These are phyloP conservation scores for Glycine soja DNA, from an alignment of 306 rosid species.

Conservation along the genomic window DNA sequence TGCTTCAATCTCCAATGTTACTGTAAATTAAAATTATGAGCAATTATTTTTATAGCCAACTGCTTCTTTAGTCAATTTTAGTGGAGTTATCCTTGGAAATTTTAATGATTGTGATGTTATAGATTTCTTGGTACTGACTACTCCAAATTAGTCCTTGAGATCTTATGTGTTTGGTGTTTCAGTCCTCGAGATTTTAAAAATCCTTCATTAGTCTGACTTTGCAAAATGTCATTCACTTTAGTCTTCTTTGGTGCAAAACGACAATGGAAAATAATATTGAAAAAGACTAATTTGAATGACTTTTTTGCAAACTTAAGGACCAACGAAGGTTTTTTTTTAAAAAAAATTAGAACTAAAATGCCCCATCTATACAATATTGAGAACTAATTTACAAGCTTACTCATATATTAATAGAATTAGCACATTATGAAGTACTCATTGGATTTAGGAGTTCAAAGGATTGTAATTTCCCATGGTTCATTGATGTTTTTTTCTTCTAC, in stretches of 20 bases:
- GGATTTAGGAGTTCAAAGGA: conserved; percentile 41
- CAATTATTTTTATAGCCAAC: conserved; percentile 8
- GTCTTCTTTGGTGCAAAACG: neutral
- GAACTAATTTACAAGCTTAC: neutral
- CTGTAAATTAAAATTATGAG: conserved; percentile 32
- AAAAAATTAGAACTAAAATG: neutral
- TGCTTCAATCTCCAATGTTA: conserved; percentile 20
- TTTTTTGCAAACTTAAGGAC: neutral
- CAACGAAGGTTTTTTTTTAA: neutral
- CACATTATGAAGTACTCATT: conserved; percentile 10
- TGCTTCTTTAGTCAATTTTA: conserved; percentile 18
- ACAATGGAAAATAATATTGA: neutral
- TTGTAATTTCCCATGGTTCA: conserved; percentile 26
- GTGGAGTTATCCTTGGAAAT: conserved; percentile 29
- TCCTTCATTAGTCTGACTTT: neutral
- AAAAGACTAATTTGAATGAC: neutral
- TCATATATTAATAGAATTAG: neutral
- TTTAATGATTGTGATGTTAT: conserved; percentile 40
- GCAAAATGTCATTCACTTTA: neutral
- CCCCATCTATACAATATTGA: neutral
- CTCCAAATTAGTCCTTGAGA: neutral
- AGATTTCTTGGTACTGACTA: conserved; percentile 1
- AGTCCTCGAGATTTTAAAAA: neutral
- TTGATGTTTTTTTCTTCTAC: conserved; percentile 5
- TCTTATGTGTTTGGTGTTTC: neutral